Percentiles rank a stretch among this genome's conserved stretches.
Conservation (phyloP, 2,329 filamentous ascomycete genomes). For the Aspergillus alliaceus region DNA sequence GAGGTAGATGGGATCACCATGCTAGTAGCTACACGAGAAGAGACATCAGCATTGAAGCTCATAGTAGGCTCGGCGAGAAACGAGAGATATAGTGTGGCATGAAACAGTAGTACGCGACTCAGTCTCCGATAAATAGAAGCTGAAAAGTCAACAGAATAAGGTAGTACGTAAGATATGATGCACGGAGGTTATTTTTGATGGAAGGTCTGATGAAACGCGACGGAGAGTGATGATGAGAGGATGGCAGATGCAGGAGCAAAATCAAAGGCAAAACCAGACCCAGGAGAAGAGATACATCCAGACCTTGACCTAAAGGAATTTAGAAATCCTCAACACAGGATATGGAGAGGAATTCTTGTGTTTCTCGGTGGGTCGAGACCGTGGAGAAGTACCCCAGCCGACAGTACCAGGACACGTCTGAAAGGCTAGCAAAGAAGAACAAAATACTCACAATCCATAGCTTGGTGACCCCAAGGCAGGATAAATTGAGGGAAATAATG, state of each 20-base stretch:
- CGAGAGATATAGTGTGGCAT: slow-evolving; percentile 22
- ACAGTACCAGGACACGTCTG: slow-evolving; percentile 32
- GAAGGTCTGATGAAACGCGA: slow-evolving; percentile 37
- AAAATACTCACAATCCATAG: slow-evolving; percentile 60
- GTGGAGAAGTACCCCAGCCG: slow-evolving; percentile 41
- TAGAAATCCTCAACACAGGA: slow-evolving; percentile 16
- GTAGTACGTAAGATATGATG: slow-evolving; percentile 36
- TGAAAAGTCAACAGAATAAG: slow-evolving; percentile 22
- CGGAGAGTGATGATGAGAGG: slow-evolving; percentile 21
- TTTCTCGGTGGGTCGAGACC: slow-evolving; percentile 40
- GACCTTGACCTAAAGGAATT: slow-evolving; percentile 13
- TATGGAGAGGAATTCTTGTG: slow-evolving; percentile 24
- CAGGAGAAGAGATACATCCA: slow-evolving; percentile 18
- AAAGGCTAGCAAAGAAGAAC: slow-evolving; percentile 31
- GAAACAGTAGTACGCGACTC: slow-evolving; percentile 37
- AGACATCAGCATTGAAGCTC: slow-evolving; percentile 45
- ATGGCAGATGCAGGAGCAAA: slow-evolving; percentile 21
- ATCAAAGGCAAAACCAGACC: slow-evolving; percentile 22
- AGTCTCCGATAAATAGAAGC: slow-evolving; percentile 24
- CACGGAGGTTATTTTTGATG: slow-evolving; percentile 38
- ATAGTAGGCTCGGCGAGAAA: slow-evolving; percentile 17
- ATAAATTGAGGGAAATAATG: slow-evolving; percentile 33
- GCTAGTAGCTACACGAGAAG: slow-evolving; percentile 41
- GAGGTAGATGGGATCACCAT: slow-evolving; percentile 47
- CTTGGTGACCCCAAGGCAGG: slow-evolving; percentile 49